Conservation (phyloP, 768 basidiomycete species). For the Auriculariales sp. region DNA sequence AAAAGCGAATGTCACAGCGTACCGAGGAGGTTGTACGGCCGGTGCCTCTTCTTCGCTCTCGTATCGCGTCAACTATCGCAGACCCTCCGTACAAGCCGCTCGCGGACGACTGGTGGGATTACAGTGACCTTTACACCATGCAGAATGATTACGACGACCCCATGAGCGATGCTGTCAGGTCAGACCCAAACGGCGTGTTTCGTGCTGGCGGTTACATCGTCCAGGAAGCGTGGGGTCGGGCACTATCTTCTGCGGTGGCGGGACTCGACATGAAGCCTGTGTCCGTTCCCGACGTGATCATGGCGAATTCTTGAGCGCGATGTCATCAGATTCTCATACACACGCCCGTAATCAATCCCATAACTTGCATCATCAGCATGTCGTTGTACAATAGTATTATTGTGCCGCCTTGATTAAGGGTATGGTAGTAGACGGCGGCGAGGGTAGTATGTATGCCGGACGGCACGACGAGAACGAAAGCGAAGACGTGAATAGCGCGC, state of each 20-base stretch:
- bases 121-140: conserved; percentile 51
- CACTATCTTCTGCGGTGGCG: conserved; percentile 56
- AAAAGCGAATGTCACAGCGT: conserved; percentile 46
- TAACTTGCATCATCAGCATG: too few relatives aligned
- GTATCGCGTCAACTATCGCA: conserved; percentile 49
- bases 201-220: conserved; percentile 69
- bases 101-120: conserved; percentile 61
- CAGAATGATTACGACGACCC: conserved; percentile 52
- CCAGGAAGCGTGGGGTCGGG: conserved; percentile 78
- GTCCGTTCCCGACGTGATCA: neutral
- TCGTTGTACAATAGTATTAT: conserved; percentile 1
- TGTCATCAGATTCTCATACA: neutral
- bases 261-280: conserved; percentile 48
- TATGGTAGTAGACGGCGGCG: neutral
- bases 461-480: too few relatives aligned
- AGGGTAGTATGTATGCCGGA: too few relatives aligned
- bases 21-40: too few relatives aligned
- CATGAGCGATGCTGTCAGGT: conserved; percentile 59
- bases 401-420: neutral
- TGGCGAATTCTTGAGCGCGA: neutral
- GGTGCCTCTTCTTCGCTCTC: conserved; percentile 29
- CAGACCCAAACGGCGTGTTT: conserved; percentile 67
- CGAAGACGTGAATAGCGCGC: too few relatives aligned
- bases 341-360: too few relatives aligned
- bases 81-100: conserved; percentile 70